A percentile compares a stretch with the other conserved stretches of the same genome.
Evolutionary conservation across 495 filamentous ascomycete genomes (phyloP).

Genomic region (Neurospora sp.): DNA sequence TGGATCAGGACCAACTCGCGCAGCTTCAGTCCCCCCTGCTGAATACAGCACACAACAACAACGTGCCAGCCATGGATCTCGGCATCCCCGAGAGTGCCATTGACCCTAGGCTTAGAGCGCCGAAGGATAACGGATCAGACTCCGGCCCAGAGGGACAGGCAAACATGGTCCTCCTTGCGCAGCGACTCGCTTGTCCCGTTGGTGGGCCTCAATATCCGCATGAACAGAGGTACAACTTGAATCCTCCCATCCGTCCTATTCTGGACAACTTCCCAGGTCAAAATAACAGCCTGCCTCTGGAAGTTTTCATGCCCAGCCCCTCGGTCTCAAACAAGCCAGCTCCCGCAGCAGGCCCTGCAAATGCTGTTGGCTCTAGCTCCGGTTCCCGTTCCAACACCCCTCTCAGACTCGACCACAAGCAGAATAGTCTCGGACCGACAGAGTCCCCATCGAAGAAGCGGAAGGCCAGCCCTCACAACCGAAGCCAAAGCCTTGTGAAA

Average conservation of each 20-base stretch:
- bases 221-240: not conserved
- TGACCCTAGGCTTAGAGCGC: not conserved
- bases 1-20: not conserved
- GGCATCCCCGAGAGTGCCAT: not conserved
- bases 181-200: not conserved
- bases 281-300: not conserved
- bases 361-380: not conserved
- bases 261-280: not conserved
- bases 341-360: not conserved
- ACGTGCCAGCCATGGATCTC: not conserved
- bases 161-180: not conserved
- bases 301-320: not conserved
- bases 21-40: not conserved
- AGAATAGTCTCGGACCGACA: not conserved
- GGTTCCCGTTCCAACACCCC: not conserved
- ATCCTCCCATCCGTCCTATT: not conserved
- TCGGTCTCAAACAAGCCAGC: not conserved
- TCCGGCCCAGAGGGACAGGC: not conserved
- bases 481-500: not conserved
- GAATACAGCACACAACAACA: not conserved
- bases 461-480: not conserved
- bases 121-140: not conserved
- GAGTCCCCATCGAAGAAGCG: not conserved
- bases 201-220: not conserved
- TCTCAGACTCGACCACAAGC: not conserved